Conservation (phyloP, 2,329 filamentous ascomycete species). For the Claviceps capensis region DNA sequence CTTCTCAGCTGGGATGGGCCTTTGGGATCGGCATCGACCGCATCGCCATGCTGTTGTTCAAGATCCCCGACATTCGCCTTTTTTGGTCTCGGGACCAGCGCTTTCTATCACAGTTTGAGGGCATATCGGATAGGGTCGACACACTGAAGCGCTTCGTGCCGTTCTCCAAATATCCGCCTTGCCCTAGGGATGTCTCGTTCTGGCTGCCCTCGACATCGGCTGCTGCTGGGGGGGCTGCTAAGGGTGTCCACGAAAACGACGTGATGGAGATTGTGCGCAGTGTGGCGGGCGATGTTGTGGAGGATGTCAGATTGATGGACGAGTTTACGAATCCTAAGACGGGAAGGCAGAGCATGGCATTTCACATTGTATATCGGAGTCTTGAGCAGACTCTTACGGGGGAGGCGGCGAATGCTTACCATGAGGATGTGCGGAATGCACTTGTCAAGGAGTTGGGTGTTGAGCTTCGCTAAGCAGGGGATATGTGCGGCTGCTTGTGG, state of each 20-base stretch:
- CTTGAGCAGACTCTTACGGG: slow-evolving; percentile 83
- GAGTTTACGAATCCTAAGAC: slow-evolving; percentile 82
- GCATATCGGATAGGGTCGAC: slow-evolving; percentile 37
- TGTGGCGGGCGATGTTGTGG: slow-evolving; percentile 68
- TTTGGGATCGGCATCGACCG: slow-evolving; percentile 90
- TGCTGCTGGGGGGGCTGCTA: slow-evolving; percentile 35
- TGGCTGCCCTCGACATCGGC: slow-evolving; percentile 50
- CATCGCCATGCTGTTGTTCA: slow-evolving; percentile 94
- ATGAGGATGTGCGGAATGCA: slow-evolving; percentile 50
- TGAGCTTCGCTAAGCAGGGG: slow-evolving; percentile 31
- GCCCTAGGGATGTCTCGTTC: slow-evolving; percentile 87
- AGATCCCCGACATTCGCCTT: slow-evolving; percentile 87
- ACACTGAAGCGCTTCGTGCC: slow-evolving; percentile 55
- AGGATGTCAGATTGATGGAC: slow-evolving; percentile 76
- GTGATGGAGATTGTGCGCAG: slow-evolving; percentile 89
- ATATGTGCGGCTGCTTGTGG: background rate
- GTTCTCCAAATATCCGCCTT: slow-evolving; percentile 84
- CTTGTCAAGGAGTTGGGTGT: slow-evolving; percentile 63
- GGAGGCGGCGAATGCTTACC: slow-evolving; percentile 62
- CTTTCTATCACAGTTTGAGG: slow-evolving; percentile 75
- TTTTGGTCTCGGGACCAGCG: slow-evolving; percentile 85
- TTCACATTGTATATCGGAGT: slow-evolving; percentile 86
- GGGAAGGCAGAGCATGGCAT: slow-evolving; percentile 72
- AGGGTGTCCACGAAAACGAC: slow-evolving; percentile 73
- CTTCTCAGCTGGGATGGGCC: slow-evolving; percentile 75